Percentiles rank a stretch among this genome's conserved stretches.
These are phyloP conservation scores for Thecaphora thlaspeos DNA, from an alignment of 1,284 basidiomycete species.

Conservation along the genomic window DNA sequence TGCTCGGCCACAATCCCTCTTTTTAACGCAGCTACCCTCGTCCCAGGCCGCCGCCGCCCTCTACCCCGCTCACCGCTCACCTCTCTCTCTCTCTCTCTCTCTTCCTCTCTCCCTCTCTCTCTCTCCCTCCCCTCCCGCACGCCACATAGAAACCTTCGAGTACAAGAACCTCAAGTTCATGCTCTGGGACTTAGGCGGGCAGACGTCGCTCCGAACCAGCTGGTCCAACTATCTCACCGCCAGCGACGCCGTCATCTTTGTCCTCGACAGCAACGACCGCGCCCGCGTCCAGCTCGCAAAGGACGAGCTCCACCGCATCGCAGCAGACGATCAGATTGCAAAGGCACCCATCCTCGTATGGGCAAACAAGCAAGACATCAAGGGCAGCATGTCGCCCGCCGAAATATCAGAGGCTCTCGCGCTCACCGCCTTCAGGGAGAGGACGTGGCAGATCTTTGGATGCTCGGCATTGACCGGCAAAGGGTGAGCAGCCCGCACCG, in stretches of 20 bases:
- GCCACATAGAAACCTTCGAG: slow-evolving; percentile 55
- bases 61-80: no score
- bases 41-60: not conserved
- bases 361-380: slow-evolving; percentile 63
- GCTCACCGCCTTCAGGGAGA: slow-evolving; percentile 60
- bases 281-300: slow-evolving; percentile 60
- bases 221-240: slow-evolving; percentile 61
- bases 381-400: slow-evolving; percentile 59
- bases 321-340: slow-evolving; percentile 57
- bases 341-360: slow-evolving; percentile 61
- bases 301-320: slow-evolving; percentile 60
- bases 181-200: slow-evolving; percentile 62
- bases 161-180: slow-evolving; percentile 62
- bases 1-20: not conserved
- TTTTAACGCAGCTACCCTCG: not conserved
- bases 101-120: not conserved
- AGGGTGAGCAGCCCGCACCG: slow-evolving; percentile 16
- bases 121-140: not conserved
- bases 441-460: slow-evolving; percentile 63
- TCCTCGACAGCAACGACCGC: slow-evolving; percentile 62
- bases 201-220: slow-evolving; percentile 59
- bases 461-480: slow-evolving; percentile 61
- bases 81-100: not conserved
- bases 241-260: slow-evolving; percentile 61
- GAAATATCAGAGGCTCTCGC: slow-evolving; percentile 61